Percentiles rank a stretch among this genome's conserved stretches.
Conservation (phyloP, 371 early-diverging fungal genomes). For the Mucor indicus region DNA sequence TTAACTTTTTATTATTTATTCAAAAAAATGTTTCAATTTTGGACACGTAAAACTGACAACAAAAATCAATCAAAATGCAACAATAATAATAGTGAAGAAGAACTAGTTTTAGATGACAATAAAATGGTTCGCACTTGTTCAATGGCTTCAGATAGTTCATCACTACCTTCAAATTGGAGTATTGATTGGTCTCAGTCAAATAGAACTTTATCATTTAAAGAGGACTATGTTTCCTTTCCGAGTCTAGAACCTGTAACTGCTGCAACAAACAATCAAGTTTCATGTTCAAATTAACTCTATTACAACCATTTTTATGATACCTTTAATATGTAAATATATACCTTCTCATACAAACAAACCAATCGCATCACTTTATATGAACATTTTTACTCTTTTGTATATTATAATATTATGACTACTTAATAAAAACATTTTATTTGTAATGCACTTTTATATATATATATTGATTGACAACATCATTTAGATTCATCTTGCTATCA, state of each 20-base stretch:
- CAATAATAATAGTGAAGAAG: not conserved
- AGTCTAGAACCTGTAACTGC: constrained; percentile 25
- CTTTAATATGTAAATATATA: too few relatives aligned
- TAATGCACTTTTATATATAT: too few relatives aligned
- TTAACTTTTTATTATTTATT: too few relatives aligned
- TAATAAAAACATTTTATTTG: too few relatives aligned
- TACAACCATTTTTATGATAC: too few relatives aligned
- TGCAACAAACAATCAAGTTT: not conserved
- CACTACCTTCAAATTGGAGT: constrained; percentile 11
- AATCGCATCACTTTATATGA: too few relatives aligned
- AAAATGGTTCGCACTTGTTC: constrained; percentile 9
- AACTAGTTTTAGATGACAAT: not conserved
- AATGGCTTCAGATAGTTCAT: constrained; percentile 5
- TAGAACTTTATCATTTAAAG: constrained; percentile 26
- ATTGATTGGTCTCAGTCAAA: constrained; percentile 25
- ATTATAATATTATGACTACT: too few relatives aligned
- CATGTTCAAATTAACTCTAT: not conserved
- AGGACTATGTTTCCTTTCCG: constrained; percentile 42
- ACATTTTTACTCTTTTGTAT: too few relatives aligned
- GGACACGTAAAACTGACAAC: not conserved
- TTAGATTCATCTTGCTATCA: too few relatives aligned
- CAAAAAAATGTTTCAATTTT: too few relatives aligned
- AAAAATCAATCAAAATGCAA: not conserved
- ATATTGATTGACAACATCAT: too few relatives aligned
- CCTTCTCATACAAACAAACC: too few relatives aligned